Percentiles rank a stretch among this genome's conserved stretches.
These are phyloP conservation scores for Acanthamoeba royreba DNA, from an alignment of 208 protist genomes.

Conservation along the genomic window DNA sequence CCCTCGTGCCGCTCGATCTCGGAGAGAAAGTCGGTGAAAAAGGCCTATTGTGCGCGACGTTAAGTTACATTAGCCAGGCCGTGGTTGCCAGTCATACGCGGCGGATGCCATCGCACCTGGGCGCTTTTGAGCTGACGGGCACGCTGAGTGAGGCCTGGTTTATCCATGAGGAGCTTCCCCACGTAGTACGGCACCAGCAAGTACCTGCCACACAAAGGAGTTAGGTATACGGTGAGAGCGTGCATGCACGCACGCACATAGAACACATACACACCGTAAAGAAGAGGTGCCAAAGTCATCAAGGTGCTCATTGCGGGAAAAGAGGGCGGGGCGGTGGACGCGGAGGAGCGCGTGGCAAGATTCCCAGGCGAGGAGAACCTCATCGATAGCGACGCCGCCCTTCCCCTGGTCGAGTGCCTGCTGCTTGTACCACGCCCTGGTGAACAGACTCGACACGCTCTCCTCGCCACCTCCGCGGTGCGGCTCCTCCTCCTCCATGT, in stretches of 20 bases:
- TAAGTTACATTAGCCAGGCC: background rate
- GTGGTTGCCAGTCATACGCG: background rate
- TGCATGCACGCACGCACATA: background rate
- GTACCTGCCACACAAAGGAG: background rate
- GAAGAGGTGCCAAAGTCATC: background rate
- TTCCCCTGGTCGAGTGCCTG: no score
- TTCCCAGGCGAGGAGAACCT: background rate
- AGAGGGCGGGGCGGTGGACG: background rate
- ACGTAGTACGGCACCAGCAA: background rate
- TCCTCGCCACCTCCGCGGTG: no score
- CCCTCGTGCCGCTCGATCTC: background rate
- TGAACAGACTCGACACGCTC: no score
- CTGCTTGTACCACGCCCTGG: no score
- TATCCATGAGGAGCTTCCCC: background rate
- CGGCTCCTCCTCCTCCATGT: no score
- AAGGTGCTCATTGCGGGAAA: background rate
- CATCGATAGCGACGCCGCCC: no score
- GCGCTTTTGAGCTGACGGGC: background rate
- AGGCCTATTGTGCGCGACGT: background rate
- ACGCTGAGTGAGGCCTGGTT: background rate
- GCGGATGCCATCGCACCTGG: background rate
- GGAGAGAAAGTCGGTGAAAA: background rate
- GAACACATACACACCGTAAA: background rate
- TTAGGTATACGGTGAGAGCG: background rate
- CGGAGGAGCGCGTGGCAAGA: background rate